Conservation (phyloP, 495 filamentous ascomycete genomes). For the Viridothelium virens region DNA sequence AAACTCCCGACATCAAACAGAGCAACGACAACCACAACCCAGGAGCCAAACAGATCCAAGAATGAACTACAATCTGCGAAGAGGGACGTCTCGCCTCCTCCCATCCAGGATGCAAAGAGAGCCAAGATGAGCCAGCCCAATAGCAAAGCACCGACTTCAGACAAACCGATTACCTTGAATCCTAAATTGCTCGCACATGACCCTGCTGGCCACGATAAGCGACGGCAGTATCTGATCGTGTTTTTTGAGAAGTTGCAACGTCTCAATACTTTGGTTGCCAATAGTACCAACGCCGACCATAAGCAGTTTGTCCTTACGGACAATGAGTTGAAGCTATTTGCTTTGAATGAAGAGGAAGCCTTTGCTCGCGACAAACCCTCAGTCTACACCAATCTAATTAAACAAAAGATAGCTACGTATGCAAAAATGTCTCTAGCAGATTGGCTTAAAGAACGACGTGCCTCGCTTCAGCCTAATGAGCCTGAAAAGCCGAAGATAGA, state of each 20-base stretch:
- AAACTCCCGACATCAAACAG: neutral
- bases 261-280: conserved; percentile 53
- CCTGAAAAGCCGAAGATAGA: neutral
- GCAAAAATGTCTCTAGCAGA: conserved; percentile 61
- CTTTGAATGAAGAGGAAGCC: conserved; percentile 79
- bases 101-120: conserved; percentile 22
- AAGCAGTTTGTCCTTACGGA: conserved; percentile 53
- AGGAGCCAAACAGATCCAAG: neutral
- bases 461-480: neutral
- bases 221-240: conserved; percentile 58
- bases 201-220: conserved; percentile 61
- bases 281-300: conserved; percentile 47
- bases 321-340: conserved; percentile 65
- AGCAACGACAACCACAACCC: neutral
- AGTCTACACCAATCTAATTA: conserved; percentile 77
- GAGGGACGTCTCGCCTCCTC: conserved; percentile 41
- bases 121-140: conserved; percentile 18
- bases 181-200: conserved; percentile 68
- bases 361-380: conserved; percentile 54
- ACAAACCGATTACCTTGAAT: conserved; percentile 47
- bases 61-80: neutral
- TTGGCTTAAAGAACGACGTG: conserved; percentile 46
- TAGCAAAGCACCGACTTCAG: conserved; percentile 13
- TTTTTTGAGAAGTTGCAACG: conserved; percentile 66
- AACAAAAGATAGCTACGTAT: conserved; percentile 63